Conservation (phyloP, 108 stramenopile species). For the Fragilaria crotonensis region DNA sequence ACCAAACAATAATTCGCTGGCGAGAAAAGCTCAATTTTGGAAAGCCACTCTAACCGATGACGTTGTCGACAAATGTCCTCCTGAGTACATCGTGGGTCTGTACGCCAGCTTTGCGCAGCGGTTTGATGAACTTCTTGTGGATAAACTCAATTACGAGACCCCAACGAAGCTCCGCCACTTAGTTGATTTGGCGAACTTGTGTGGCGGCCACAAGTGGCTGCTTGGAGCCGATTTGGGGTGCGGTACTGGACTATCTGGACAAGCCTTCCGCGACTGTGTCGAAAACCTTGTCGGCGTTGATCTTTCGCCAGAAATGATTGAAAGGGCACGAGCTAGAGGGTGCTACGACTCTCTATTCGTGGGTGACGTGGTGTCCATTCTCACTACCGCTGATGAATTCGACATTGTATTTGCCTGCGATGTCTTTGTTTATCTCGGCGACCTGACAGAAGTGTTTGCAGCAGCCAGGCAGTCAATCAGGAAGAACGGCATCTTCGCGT, state of each 20-base stretch:
- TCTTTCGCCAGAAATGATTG: constrained; percentile 57
- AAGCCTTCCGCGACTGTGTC: constrained; percentile 37
- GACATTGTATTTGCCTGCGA: constrained; percentile 68
- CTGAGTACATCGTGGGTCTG: constrained; percentile 24
- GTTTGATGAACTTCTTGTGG: constrained; percentile 30
- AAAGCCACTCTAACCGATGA: constrained; percentile 16
- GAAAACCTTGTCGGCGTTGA: constrained; percentile 52
- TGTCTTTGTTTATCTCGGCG: constrained; percentile 59
- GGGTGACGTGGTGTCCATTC: constrained; percentile 41
- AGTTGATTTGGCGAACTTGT: background rate
- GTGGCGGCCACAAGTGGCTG: background rate
- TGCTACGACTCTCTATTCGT: constrained; percentile 47
- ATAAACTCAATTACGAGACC: constrained; percentile 28
- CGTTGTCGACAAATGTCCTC: constrained; percentile 13
- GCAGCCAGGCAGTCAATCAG: constrained; percentile 19
- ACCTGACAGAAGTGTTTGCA: constrained; percentile 33
- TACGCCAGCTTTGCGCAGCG: constrained; percentile 28
- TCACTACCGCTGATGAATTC: constrained; percentile 22
- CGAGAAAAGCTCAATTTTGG: constrained; percentile 25
- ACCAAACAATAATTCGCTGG: background rate
- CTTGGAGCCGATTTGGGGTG: constrained; percentile 48
- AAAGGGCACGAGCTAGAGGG: constrained; percentile 44
- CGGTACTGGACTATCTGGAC: constrained; percentile 55
- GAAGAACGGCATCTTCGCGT: constrained; percentile 45
- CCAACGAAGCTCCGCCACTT: constrained; percentile 20